Evolutionary conservation across 139 green algal genomes (phyloP).

Genomic region (Asterochloris erici): DNA sequence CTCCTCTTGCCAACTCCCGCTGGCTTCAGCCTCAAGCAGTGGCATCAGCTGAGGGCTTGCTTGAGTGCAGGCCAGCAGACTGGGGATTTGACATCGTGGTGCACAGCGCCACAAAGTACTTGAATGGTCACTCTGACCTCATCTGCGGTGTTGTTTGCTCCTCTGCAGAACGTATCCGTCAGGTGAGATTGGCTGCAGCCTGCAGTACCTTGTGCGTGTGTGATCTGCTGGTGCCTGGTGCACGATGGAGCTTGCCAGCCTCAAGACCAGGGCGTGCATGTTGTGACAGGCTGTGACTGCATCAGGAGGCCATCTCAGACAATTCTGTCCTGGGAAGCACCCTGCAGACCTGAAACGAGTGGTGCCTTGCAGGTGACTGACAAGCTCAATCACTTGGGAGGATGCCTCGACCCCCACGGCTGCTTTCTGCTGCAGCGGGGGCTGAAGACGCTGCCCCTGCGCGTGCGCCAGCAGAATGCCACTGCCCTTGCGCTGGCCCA

Average conservation of each 20-base stretch:
- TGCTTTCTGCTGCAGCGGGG: constrained; percentile 59
- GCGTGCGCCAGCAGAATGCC: constrained; percentile 40
- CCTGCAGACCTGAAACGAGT: no score
- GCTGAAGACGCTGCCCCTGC: constrained; percentile 63
- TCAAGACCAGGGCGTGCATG: no score
- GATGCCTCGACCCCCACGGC: constrained; percentile 59
- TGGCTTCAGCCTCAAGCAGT: no score
- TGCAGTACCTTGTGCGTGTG: no score
- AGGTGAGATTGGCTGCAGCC: neutral
- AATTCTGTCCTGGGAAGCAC: no score
- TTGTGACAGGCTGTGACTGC: no score
- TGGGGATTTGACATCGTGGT: constrained; percentile 33
- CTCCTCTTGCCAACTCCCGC: neutral
- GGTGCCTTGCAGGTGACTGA: constrained; percentile 26
- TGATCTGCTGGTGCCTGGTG: no score
- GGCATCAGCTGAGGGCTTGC: neutral
- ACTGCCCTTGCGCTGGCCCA: constrained; percentile 41
- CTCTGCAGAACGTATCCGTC: neutral
- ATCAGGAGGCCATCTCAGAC: no score
- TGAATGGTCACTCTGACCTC: constrained; percentile 30
- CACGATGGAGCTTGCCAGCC: no score
- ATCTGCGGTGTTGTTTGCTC: constrained; percentile 10
- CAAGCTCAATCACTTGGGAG: constrained; percentile 57
- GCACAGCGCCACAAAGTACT: constrained; percentile 31
- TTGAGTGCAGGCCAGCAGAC: constrained; percentile 17